Evolutionary conservation across 192 early-diverging fungal genomes (phyloP), one percentile per base, ranked within the genome.

Genomic region (Umbelopsis vinacea): DNA sequence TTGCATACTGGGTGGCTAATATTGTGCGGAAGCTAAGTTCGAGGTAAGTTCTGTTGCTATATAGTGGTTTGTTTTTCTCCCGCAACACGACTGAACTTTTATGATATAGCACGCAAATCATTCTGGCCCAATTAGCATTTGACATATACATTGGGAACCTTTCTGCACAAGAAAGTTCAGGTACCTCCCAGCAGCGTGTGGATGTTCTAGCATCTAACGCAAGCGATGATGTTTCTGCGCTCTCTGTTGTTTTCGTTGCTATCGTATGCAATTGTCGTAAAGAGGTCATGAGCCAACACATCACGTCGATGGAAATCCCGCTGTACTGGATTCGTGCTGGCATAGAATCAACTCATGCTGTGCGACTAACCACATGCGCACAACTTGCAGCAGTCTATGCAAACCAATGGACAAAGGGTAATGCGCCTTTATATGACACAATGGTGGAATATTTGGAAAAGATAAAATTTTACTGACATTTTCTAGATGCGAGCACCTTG

Each of bases 331-430:
- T 63, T 0, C 26, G 26, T 17, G 15, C 26, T 17, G 57, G 29
- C 7, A 29, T 35, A 12, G 57, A 63, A 11, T 29, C 57, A 35
- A 29, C 33, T n/a, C 33, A 37, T 33, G 33, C 8, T 35, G 33
- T n/a, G 12, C 57, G 26, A 35, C 26, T 37, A 15, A 63, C 57
- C 0, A 2, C 57, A 4, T 37, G 23, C 8, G 23, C 57, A 17
- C 57, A 63, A n/a, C 33, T 63, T 3, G 57, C 57, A 15, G 57
- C 57, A 8, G 57, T 63, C 19, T 63, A 63, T 63, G 57, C 69
- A 0, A 78, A 78, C 29, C 73, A 78, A 45, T 78, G 76, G 72
- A 22, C 53, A 17, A 37, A 71, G 35, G 68, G 76, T 78, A 70
- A 73, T 43, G 29, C 29, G 29, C 29, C 29, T 29, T 29, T 2